Conservation (phyloP, 345 rosid species). For the Toxicodendron radicans region DNA sequence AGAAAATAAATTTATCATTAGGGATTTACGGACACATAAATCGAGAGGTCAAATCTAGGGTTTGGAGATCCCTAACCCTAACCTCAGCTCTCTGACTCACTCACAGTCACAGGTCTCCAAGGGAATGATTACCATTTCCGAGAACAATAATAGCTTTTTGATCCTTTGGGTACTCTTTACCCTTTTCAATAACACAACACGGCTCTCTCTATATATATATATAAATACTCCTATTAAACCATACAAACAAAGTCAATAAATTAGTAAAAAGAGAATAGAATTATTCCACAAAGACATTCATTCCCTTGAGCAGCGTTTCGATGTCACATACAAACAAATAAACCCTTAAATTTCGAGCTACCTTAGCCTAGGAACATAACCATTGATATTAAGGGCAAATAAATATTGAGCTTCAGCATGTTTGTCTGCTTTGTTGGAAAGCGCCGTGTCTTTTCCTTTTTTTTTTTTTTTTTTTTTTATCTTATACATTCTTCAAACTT, state of each 20-base stretch:
- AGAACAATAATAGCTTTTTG: constrained; percentile 16
- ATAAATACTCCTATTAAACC: too few species aligned
- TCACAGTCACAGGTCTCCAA: constrained; percentile 12
- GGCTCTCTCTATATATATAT: too few species aligned
- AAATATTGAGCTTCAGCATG: not conserved
- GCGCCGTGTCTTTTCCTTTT: constrained; percentile 42
- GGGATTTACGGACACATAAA: constrained; percentile 23
- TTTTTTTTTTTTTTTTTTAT: too few species aligned
- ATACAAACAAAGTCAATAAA: too few species aligned
- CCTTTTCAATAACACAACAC: too few species aligned
- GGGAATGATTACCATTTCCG: constrained; percentile 52
- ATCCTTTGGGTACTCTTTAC: not conserved
- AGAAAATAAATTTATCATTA: not conserved
- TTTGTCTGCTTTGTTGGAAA: constrained; percentile 47
- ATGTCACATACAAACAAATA: constrained; percentile 40
- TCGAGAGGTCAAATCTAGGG: constrained; percentile 55
- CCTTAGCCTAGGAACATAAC: constrained; percentile 5
- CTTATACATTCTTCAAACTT: too few species aligned
- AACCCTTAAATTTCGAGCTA: constrained; percentile 57
- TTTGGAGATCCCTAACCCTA: constrained; percentile 44
- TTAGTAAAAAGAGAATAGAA: constrained; percentile 8
- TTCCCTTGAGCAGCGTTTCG: constrained; percentile 40
- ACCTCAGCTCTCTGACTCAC: not conserved
- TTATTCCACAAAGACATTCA: constrained; percentile 33
- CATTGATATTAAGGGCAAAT: not conserved